phyloP scores from a whole-genome alignment of 352 stramenopile species.

The Globisporangium perplexum region DNA sequence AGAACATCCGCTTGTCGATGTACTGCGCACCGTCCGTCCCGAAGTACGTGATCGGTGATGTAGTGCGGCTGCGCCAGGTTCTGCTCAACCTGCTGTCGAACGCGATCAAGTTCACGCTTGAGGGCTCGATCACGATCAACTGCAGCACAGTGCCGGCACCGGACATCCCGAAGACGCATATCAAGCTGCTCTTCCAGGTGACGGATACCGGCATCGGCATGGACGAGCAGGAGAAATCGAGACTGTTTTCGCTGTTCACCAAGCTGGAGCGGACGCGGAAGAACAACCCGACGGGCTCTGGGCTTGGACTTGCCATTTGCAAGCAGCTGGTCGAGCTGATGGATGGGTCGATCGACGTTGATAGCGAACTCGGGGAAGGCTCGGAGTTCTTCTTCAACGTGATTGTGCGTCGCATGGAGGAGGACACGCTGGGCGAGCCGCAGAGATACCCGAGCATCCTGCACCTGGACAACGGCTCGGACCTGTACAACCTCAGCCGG shows the following conservation, averaged over 20 bases:
- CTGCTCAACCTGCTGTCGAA: constrained; percentile 72
- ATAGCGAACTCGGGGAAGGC: constrained; percentile 56
- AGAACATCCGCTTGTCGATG: constrained; percentile 75
- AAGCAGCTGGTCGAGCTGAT: constrained; percentile 73
- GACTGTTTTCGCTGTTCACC: constrained; percentile 58
- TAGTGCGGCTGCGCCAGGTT: constrained; percentile 62
- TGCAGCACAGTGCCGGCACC: constrained; percentile 51
- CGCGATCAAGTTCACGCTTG: constrained; percentile 75
- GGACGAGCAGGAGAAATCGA: constrained; percentile 57
- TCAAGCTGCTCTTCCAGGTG: constrained; percentile 69
- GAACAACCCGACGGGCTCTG: constrained; percentile 64
- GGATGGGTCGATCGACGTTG: constrained; percentile 62
- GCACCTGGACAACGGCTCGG: constrained; percentile 9
- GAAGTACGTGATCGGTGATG: constrained; percentile 52
- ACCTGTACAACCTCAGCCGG: constrained; percentile 2
- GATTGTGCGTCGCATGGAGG: constrained; percentile 42
- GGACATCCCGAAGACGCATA: constrained; percentile 41
- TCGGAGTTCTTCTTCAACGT: constrained; percentile 72
- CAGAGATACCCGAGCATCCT: constrained; percentile 41
- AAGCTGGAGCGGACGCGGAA: constrained; percentile 61
- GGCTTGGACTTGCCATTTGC: constrained; percentile 65
- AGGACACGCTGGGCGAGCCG: constrained; percentile 30
- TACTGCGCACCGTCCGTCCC: constrained; percentile 48
- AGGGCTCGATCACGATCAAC: constrained; percentile 62
- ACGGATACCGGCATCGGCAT: constrained; percentile 67